These are phyloP conservation scores for Neurospora terricola DNA, from an alignment of 495 filamentous ascomycete species.

Conservation along the genomic window DNA sequence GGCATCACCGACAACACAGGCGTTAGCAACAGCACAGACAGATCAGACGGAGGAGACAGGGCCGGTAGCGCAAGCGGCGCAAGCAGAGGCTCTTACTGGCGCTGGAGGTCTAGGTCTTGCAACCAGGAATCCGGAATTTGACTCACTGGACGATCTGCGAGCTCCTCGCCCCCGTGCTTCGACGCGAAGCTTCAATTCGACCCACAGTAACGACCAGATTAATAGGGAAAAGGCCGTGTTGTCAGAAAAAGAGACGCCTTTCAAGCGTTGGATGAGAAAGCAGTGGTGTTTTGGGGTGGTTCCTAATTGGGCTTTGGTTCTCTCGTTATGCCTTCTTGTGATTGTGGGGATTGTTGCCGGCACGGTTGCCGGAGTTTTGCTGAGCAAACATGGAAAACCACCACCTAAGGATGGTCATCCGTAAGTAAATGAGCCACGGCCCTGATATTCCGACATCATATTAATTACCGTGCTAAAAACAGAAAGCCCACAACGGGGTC, in stretches of 20 bases:
- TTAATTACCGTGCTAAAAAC: not conserved
- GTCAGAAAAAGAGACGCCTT: slow-evolving; percentile 32
- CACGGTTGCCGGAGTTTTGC: slow-evolving; percentile 36
- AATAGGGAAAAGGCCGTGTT: slow-evolving; percentile 24
- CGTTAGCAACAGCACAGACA: not conserved
- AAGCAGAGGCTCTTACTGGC: slow-evolving; percentile 23
- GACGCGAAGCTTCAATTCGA: slow-evolving; percentile 37
- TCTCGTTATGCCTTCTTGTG: slow-evolving; percentile 43
- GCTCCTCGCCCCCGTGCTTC: slow-evolving; percentile 45
- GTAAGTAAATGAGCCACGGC: slow-evolving; percentile 8
- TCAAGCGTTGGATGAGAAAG: slow-evolving; percentile 50
- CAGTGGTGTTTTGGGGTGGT: slow-evolving; percentile 52
- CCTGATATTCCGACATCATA: not conserved
- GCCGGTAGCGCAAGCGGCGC: not conserved
- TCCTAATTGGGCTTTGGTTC: slow-evolving; percentile 57
- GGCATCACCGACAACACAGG: not conserved
- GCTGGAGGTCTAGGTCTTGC: slow-evolving; percentile 45
- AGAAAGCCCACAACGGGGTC: not conserved
- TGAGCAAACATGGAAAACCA: slow-evolving; percentile 19
- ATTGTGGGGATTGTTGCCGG: slow-evolving; percentile 57
- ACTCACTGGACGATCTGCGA: slow-evolving; percentile 40
- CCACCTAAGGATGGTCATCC: slow-evolving; percentile 14
- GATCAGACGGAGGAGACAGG: not conserved
- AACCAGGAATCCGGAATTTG: slow-evolving; percentile 45
- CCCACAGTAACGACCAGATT: slow-evolving; percentile 33